Evolutionary conservation across 805 yeast species (phyloP), one percentile per base, ranked within the genome.

Genomic region (Yarrowia osloensis): DNA sequence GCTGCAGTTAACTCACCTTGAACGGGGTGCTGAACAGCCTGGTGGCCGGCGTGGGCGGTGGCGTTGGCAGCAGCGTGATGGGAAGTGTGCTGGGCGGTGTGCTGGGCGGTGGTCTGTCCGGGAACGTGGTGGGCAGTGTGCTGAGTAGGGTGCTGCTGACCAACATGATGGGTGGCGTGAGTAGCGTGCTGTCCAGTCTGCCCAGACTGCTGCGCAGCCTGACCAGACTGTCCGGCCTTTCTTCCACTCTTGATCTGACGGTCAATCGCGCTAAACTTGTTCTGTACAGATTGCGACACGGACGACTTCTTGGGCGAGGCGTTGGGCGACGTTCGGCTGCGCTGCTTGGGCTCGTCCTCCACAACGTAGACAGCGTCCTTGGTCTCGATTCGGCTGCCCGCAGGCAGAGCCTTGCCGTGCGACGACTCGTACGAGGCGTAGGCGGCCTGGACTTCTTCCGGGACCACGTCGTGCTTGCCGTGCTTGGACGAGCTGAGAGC

Each of bases 321-420:
- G 21, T 6, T 19, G 63, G 63, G 63, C 19, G 37, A 40, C 8
- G 37, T 28, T 6, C 37, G 19, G n/a, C 42, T 33, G 24, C 61
- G 61, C 46, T 31, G 46, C 49, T 40, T 39, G 26, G 22, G 28
- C 19, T 57, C 63, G 63, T 57, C 49, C 19, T 37, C 49, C 0
- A 57, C 63, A 4, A 57, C 63, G 22, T 57, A 57, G 28, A 57
- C 63, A 8, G 63, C 63, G 17, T 57, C 63, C 28, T 28, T 24
- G 47, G 63, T 57, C 28, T 57, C 63, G 35, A 57, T 57, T 12
- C 63, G 28, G 17, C 28, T 19, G 13, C 63, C 63, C 3, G 49
- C 63, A 7, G 63, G 63, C 3, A 57, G 63, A 12, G 63, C 63
- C 37, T 57, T 57, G 37, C 63, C 63, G 37, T 57, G 63, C 3